Base-by-base conservation (phyloP, 345 rosid species). In the Erodium maritimum region DNA sequence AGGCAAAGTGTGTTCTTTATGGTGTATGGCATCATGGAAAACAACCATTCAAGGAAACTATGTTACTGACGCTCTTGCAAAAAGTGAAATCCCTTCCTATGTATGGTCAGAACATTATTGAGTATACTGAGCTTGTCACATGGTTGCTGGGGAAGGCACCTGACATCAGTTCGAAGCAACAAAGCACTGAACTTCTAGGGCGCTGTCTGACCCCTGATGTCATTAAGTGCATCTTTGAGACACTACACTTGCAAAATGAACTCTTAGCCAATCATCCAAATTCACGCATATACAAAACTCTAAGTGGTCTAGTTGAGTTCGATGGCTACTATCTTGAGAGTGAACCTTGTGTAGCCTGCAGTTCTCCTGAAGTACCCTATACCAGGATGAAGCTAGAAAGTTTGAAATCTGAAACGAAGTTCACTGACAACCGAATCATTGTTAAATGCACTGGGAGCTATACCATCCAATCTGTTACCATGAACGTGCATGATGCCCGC, bases 291-390 rank as follows among this genome's bases (percentile, higher is more conserved):
- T 93, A 93, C 71, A 93, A 78, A 67, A 85, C 97, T 56, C 76
- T 89, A 76, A 80, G 94, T 70, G 80, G 94, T 69, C 84, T 93
- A 54, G 96, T 93, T 69, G 99, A 89, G 64, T 93, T 93, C 69
- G 99, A 89, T 76, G 99, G 99, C 61, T 93, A 93, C 74, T 93
- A 89, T 80, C 96, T 93, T 59, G 99, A 93, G 81, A 93, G 95
- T 58, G 99, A 93, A 66, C 99, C 99, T 17, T 93, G 99, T 79
- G 99, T 93, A 61, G 82, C 97, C 60, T 93, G 99, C 80, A 93
- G 99, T 73, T 83, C 99, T 63, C 99, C 99, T 19, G 99, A 93
- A 79, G 97, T 93, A 46, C 99, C 96, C 17, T 93, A 89, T 53
- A 79, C 94, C 80, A 83, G 89, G 78, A 93, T 89, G 96, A 93